phyloP scores from a whole-genome alignment of 129 eudicot genomes.

The Artemisia annua region DNA sequence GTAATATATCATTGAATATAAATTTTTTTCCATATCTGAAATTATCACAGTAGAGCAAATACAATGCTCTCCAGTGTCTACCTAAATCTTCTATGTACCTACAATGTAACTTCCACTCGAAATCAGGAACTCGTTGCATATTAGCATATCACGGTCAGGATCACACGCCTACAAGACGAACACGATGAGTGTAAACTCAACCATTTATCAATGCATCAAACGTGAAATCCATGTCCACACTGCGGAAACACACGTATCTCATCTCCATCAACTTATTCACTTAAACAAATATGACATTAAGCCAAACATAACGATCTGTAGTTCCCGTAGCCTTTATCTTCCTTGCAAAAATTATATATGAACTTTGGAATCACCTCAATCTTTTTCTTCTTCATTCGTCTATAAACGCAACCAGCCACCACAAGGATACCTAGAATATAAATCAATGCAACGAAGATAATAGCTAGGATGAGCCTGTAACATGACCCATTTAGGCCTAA shows the following conservation, averaged over 20 bases:
- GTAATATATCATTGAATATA: too few species aligned
- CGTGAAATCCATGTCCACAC: neutral
- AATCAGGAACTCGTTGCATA: conserved; percentile 29
- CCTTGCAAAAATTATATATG: too few species aligned
- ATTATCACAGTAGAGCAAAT: neutral
- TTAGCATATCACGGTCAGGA: conserved; percentile 21
- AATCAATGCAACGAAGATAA: too few species aligned
- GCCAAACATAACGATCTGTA: neutral
- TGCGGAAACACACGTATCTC: neutral
- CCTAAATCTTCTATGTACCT: neutral
- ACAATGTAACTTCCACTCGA: conserved; percentile 5
- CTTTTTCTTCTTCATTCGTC: neutral
- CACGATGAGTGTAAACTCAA: neutral
- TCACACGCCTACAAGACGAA: conserved; percentile 23
- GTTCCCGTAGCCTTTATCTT: neutral
- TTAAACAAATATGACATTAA: neutral
- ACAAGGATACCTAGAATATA: too few species aligned
- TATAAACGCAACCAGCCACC: too few species aligned
- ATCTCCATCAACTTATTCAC: neutral
- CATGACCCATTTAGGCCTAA: too few species aligned
- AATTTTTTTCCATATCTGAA: too few species aligned
- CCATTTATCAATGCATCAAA: neutral
- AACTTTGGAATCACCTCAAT: neutral
- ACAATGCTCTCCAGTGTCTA: neutral
- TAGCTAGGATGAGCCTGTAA: too few species aligned